Conservation (phyloP, 148 eudicot genomes). For the Camellia granthamiana region DNA sequence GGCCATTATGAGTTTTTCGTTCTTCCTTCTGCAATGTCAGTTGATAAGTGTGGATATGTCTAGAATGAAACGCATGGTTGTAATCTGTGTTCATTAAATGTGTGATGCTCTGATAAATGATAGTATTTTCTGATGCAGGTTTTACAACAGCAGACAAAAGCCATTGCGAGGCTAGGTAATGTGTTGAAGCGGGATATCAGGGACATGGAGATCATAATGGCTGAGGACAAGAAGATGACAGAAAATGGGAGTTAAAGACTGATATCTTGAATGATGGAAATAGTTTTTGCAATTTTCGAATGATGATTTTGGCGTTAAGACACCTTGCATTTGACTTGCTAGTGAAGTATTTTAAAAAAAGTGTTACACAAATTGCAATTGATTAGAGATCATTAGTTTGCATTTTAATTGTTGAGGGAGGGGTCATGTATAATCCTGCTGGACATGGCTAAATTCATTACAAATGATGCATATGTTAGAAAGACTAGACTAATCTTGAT, state of each 20-base stretch:
- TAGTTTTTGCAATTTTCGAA: neutral
- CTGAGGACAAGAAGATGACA: conserved; percentile 73
- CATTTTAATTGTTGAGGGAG: no score
- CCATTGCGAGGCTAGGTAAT: conserved; percentile 81
- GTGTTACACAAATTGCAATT: neutral
- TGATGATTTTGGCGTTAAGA: neutral
- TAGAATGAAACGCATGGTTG: neutral
- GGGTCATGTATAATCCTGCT: no score
- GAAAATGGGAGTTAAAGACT: conserved; percentile 31
- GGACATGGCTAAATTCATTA: no score
- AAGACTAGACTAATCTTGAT: no score
- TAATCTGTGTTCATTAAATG: neutral
- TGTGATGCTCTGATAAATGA: neutral
- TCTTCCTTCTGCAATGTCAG: neutral
- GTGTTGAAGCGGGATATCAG: conserved; percentile 81
- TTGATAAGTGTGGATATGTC: neutral
- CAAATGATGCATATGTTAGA: no score
- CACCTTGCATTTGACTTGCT: neutral
- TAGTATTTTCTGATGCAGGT: conserved; percentile 42
- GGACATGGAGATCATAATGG: conserved; percentile 92
- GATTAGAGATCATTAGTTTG: neutral
- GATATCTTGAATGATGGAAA: neutral
- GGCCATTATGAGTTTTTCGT: neutral
- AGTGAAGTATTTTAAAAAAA: neutral
- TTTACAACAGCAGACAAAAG: conserved; percentile 87